Base-by-base conservation (phyloP, 2,329 filamentous ascomycete genomes). In the Myriosclerotinia duriaeana region DNA sequence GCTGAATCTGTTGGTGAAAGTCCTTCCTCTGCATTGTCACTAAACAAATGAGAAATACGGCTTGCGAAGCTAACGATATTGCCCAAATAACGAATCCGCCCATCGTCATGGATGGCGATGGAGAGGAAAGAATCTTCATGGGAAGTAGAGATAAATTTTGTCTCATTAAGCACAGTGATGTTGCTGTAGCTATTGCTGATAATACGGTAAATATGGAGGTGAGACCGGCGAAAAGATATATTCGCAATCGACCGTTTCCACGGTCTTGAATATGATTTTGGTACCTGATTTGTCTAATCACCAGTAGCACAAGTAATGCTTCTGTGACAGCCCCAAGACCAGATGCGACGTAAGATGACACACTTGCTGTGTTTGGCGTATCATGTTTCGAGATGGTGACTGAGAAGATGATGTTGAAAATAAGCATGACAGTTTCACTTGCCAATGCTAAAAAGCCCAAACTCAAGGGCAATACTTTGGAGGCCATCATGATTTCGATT, bases 1-100 rank as follows among this genome's bases (percentile, higher is more conserved):
- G 69, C 40, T 72, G 69, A 34, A 70, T 72, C 59, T 74, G 72
- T 68, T 71, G 67, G 46, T 74, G 72, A 60, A 74, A 73, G 46
- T 73, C 71, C 64, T 65, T 73, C 22, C 71, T 68, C 61, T 73
- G 74, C 44, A 73, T 61, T 38, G 72, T 64, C 14, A 74, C 68
- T 60, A 76, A 71, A 55, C 69, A 73, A 26, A 76, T 71, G 14
- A 76, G 61, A 63, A 75, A 76, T 1, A 74, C 8, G 11, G 69
- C 70, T 58, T 75, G 70, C 9, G 71, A 72, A 34, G 74, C 46
- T 46, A 75, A 46, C 17, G 71, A 69, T 15, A 75, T 59, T 3
- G 70, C 74, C 74, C 75, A 76, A 5, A 74, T 61, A 38, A 73
- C 67, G 30, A 77, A 74, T 14, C 69, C 74, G 17, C 69, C 73